phyloP scores from a whole-genome alignment of 2,329 filamentous ascomycete species.

The Botryosphaeria agaves region DNA sequence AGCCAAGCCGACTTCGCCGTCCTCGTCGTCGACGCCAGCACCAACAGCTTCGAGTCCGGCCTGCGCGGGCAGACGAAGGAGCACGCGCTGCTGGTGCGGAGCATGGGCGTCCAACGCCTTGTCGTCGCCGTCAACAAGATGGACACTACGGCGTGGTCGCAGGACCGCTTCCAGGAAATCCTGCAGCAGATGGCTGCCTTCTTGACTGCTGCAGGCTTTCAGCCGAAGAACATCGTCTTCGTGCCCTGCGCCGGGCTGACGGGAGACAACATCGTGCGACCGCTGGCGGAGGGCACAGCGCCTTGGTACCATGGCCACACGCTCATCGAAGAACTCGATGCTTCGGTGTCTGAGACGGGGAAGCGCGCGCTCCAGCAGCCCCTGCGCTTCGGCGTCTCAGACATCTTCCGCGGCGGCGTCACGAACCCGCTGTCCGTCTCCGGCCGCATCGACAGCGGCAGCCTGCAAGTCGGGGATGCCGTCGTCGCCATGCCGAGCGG shows the following conservation, averaged over 20 bases:
- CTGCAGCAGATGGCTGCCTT: conserved; percentile 69
- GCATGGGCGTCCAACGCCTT: conserved; percentile 74
- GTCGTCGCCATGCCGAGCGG: conserved; percentile 66
- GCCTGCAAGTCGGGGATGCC: conserved; percentile 66
- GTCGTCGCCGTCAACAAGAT: conserved; percentile 94
- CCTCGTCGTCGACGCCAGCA: conserved; percentile 79
- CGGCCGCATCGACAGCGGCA: conserved; percentile 72
- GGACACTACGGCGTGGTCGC: conserved; percentile 69
- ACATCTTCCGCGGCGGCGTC: conserved; percentile 66
- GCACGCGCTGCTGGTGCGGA: conserved; percentile 75
- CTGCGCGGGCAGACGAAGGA: conserved; percentile 88
- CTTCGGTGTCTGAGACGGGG: conserved; percentile 59
- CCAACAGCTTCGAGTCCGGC: conserved; percentile 83
- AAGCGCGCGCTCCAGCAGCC: conserved; percentile 57
- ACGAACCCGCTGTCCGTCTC: conserved; percentile 72
- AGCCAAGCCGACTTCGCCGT: conserved; percentile 94
- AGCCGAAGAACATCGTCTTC: conserved; percentile 64
- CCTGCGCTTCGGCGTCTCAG: conserved; percentile 69
- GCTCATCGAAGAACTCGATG: conserved; percentile 69
- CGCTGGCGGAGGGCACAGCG: conserved; percentile 30
- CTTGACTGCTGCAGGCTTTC: conserved; percentile 65
- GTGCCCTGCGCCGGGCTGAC: conserved; percentile 79
- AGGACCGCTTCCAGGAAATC: conserved; percentile 73
- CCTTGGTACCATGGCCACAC: conserved; percentile 72
- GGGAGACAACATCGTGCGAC: conserved; percentile 66